Evolutionary conservation across 2,329 filamentous ascomycete species (phyloP).

Genomic region (Ploettnerulaceae sp.): DNA sequence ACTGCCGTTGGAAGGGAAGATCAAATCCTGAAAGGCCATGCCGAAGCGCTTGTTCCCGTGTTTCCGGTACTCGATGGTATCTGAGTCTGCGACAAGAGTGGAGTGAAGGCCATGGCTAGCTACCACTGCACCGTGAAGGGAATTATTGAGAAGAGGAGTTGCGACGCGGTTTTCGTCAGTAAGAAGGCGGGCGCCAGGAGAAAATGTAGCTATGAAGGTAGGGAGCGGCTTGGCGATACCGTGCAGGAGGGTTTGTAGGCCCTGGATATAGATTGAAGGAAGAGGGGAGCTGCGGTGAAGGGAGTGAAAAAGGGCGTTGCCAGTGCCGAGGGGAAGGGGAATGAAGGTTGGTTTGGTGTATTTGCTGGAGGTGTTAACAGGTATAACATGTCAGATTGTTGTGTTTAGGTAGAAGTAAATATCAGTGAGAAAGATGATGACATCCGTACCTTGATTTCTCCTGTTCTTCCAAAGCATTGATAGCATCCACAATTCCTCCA

Average conservation of each 20-base stretch:
- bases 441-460: conserved; percentile 23
- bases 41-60: conserved; percentile 75
- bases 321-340: conserved; percentile 58
- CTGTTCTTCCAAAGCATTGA: conserved; percentile 56
- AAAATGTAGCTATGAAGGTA: conserved; percentile 57
- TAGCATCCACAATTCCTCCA: conserved; percentile 75
- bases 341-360: conserved; percentile 42
- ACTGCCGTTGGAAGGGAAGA: conserved; percentile 50
- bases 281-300: conserved; percentile 45
- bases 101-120: conserved; percentile 89
- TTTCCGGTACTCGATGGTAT: conserved; percentile 74
- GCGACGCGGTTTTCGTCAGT: conserved; percentile 32
- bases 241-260: conserved; percentile 54
- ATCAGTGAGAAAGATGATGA: not conserved
- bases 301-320: conserved; percentile 61
- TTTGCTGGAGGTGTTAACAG: conserved; percentile 4
- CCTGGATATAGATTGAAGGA: conserved; percentile 38
- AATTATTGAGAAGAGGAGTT: conserved; percentile 23
- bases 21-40: conserved; percentile 73
- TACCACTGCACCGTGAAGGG: conserved; percentile 72
- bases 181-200: conserved; percentile 46
- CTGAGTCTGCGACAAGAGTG: conserved; percentile 82
- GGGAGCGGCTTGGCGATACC: conserved; percentile 54
- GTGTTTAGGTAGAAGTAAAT: conserved; percentile 8
- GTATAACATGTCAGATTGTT: conserved; percentile 16